A percentile compares a stretch with the other conserved stretches of the same genome.
Conservation (phyloP, 2,329 filamentous ascomycete genomes). For the Ascocoryne sarcoides region DNA sequence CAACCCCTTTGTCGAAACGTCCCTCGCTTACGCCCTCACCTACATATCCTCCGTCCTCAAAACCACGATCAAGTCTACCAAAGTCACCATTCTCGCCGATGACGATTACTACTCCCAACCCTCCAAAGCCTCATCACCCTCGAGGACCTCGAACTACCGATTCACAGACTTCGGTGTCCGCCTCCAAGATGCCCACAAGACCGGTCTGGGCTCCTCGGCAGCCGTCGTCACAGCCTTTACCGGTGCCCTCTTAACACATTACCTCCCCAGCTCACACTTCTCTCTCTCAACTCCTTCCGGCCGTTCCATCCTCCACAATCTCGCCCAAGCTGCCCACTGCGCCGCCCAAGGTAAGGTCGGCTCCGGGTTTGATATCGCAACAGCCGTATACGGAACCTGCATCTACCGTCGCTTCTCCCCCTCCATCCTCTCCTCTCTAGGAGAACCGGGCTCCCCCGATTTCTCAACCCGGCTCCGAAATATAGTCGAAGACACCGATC, state of each 20-base stretch:
- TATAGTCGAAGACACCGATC: conserved; percentile 53
- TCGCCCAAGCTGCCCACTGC: conserved; percentile 88
- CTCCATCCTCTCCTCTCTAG: conserved; percentile 55
- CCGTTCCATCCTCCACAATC: conserved; percentile 68
- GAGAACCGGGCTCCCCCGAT: conserved; percentile 53
- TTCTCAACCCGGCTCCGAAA: conserved; percentile 59
- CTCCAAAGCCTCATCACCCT: conserved; percentile 25
- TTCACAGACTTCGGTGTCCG: conserved; percentile 74
- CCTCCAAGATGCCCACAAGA: conserved; percentile 79
- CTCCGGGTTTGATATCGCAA: conserved; percentile 89
- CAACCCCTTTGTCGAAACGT: conserved; percentile 90
- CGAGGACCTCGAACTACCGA: conserved; percentile 34
- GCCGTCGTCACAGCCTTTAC: conserved; percentile 86
- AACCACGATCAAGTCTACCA: conserved; percentile 58
- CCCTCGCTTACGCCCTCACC: conserved; percentile 77
- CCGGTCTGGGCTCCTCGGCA: conserved; percentile 87
- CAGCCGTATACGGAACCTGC: conserved; percentile 86
- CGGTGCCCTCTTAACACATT: conserved; percentile 67
- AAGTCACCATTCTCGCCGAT: conserved; percentile 83
- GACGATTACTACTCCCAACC: conserved; percentile 92
- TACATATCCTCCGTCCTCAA: conserved; percentile 51
- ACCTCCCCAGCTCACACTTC: conserved; percentile 51
- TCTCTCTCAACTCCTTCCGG: conserved; percentile 46
- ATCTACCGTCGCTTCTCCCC: conserved; percentile 91
- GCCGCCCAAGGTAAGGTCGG: conserved; percentile 95